Evolutionary conservation across 495 filamentous ascomycete genomes (phyloP).

Genomic region (Aspergillus haitiensis): DNA sequence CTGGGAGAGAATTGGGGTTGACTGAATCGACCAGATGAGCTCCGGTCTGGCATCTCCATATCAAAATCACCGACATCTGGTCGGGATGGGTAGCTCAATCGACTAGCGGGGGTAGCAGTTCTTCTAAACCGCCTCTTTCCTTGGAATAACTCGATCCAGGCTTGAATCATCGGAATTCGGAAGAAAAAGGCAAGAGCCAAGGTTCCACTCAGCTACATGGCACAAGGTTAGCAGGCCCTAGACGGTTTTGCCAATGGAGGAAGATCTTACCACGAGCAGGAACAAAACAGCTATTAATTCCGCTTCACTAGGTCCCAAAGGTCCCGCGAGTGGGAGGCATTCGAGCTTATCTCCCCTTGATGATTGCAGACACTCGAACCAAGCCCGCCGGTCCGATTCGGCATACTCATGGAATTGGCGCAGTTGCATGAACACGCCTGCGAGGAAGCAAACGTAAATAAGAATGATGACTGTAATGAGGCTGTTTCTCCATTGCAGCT

Average conservation of each 20-base stretch:
- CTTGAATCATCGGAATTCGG: conserved; percentile 2
- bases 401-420: conserved; percentile 8
- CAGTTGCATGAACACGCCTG: conserved; percentile 8
- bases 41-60: not conserved
- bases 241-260: not conserved
- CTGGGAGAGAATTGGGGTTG: not conserved
- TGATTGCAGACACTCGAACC: conserved; percentile 4
- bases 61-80: not conserved
- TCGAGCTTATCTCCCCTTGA: not conserved
- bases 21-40: conserved; percentile 2
- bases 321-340: conserved; percentile 1
- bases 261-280: not conserved
- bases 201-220: not conserved
- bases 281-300: conserved; percentile 7
- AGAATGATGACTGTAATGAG: not conserved
- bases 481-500: conserved; percentile 11
- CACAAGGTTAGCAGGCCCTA: not conserved
- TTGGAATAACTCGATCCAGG: not conserved
- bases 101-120: not conserved
- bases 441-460: conserved; percentile 9
- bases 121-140: not conserved
- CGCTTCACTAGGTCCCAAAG: conserved; percentile 3
- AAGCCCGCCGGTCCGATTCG: not conserved
- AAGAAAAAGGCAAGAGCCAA: conserved; percentile 8
- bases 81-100: not conserved